Evolutionary conservation across 2,329 filamentous ascomycete species (phyloP), one percentile per base, ranked within the genome.

Genomic region (Scleromitrula shiraiana): DNA sequence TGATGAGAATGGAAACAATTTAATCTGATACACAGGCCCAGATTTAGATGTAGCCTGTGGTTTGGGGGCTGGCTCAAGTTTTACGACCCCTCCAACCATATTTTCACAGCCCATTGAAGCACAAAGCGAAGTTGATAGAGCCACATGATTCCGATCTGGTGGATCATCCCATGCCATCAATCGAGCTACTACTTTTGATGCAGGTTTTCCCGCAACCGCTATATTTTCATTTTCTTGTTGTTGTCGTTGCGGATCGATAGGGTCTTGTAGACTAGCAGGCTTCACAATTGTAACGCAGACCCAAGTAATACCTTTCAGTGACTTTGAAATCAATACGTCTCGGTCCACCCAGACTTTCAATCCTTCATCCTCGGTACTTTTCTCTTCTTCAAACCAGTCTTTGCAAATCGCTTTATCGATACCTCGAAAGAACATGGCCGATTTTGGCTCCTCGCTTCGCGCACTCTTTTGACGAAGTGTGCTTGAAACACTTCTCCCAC

Each of bases 281-380:
- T 83, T 86, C 44, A 97, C 76, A n/a, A 96, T 70, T n/a, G 86
- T 83, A n/a, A 96, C 83, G 12, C 77, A 75, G 1, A 85, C 89
- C 72, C 82, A 95, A 41, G 77, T 84, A 9, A 86, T 74, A 0
- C 88, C 88, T 56, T 83, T 79, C 38, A 96, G 76, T 9, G 83
- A 79, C 57, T 83, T 85, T 5, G 79, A 78, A 12, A 79, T 70
- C 19, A 94, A 71, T 22, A 88, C 67, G 50, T 95, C 88, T 26
- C 81, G 76, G 62, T 95, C 89, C 6, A 96, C 73, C 88, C 91
- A 97, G 20, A 96, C 74, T 52, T 78, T 83, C 39, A 96, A 71
- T 9, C 75, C 76, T 36, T 74, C 68, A 53, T 76, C 69, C 42
- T 77, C 74, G 17, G 75, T 68, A 17, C 72, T 70, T 19, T 74